Percentiles rank a stretch among this genome's conserved stretches.
Conservation (phyloP, 2,329 filamentous ascomycete species). For the Ceratocystis huliohia region DNA sequence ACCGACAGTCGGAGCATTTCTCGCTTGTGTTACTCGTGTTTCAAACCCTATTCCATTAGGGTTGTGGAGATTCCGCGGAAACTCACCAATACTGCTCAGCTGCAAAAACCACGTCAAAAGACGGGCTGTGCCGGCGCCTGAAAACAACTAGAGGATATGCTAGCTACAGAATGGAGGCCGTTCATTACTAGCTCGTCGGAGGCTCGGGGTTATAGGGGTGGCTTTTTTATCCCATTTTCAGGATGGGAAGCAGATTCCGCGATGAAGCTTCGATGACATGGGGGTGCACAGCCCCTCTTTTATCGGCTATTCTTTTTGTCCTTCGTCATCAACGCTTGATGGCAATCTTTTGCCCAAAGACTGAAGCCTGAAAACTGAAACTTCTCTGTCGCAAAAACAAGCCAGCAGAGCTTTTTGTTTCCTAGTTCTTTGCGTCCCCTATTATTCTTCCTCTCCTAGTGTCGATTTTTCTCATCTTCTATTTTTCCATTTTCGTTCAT, state of each 20-base stretch:
- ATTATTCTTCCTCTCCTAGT: no score
- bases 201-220: background rate
- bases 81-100: no score
- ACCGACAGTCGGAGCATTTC: no score
- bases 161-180: no score
- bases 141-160: no score
- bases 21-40: no score
- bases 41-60: no score
- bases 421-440: background rate
- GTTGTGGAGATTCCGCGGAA: no score
- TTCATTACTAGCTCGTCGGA: background rate
- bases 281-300: conserved; percentile 12
- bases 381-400: background rate
- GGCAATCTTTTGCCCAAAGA: background rate
- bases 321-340: background rate
- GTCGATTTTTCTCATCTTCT: background rate
- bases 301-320: background rate
- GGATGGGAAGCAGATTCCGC: background rate
- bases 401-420: background rate
- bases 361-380: background rate
- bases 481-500: background rate
- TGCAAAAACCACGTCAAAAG: no score
- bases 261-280: background rate
- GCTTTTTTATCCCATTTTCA: background rate
- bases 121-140: no score